Conservation (phyloP, 2,329 filamentous ascomycete genomes). For the Endothia cerciana region DNA sequence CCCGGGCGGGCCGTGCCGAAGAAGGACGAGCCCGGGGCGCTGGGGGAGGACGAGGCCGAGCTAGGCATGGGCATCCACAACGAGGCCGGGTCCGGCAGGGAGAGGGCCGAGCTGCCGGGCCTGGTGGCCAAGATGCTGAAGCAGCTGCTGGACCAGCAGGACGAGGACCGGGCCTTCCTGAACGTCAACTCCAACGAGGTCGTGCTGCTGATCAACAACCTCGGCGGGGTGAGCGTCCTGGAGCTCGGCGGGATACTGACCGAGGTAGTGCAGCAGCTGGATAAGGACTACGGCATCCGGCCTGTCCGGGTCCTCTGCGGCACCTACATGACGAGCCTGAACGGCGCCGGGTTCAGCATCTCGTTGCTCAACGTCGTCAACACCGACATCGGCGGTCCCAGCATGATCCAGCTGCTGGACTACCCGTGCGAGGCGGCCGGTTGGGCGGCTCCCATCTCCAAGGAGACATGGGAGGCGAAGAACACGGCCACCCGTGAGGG, state of each 20-base stretch:
- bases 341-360: slow-evolving; percentile 76
- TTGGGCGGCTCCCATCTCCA: slow-evolving; percentile 68
- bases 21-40: slow-evolving; percentile 54
- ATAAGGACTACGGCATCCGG: slow-evolving; percentile 58
- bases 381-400: slow-evolving; percentile 60
- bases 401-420: slow-evolving; percentile 72
- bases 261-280: slow-evolving; percentile 69
- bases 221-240: slow-evolving; percentile 73
- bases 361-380: slow-evolving; percentile 67
- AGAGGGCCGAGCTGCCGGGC: slow-evolving; percentile 54
- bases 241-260: slow-evolving; percentile 73
- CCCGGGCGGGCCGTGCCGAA: slow-evolving; percentile 70
- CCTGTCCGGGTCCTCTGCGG: slow-evolving; percentile 69
- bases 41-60: slow-evolving; percentile 63
- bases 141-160: slow-evolving; percentile 67
- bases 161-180: slow-evolving; percentile 73
- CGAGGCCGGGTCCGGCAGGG: slow-evolving; percentile 61
- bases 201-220: slow-evolving; percentile 74
- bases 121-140: slow-evolving; percentile 68
- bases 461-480: slow-evolving; percentile 65
- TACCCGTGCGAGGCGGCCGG: slow-evolving; percentile 70
- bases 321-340: slow-evolving; percentile 79
- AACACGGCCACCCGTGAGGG: slow-evolving; percentile 53
- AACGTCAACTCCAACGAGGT: slow-evolving; percentile 65
- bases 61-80: slow-evolving; percentile 82